Evolutionary conservation across 371 early-diverging fungal species (phyloP), one percentile per base, ranked within the genome.

Genomic region (Lichtheimia ramosa): DNA sequence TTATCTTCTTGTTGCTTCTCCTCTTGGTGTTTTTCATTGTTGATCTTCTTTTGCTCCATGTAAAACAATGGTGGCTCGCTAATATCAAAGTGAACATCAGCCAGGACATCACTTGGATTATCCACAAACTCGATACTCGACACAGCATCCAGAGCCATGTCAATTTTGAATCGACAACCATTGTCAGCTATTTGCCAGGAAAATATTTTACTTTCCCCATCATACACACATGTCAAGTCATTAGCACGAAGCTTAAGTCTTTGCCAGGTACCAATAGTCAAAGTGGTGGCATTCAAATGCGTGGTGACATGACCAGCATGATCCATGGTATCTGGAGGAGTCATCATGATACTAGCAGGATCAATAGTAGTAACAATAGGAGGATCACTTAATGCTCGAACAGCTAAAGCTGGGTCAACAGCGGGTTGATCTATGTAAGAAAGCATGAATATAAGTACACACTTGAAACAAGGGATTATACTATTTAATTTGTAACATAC

Each of bases 231-330:
- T 13, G 86, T 69, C 14, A 92, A 71, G 54, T 89, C 89, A 2
- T 84, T 78, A 51, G 68, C 60, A 24, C 71, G 74, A 42, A 84
- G 78, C 54, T 80, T 78, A 58, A 90, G 77, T 25, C 92, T 82
- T 48, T 90, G 88, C 92, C 92, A 92, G 7, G 86, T 85, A 28
- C 92, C 92, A 57, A 92, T 86, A 3, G 83, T 75, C 14, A 92
- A 65, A 5, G 89, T 87, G 21, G 88, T 85, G 2, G 78, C 84
- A 72, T 69, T 82, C 49, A 83, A 69, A 28, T 50, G 21, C 16
- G 18, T 53, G n/a, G 18, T 48, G 23, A 16, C 59, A 18, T 48
- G 28, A 8, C 6, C 43, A 14, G 40, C 23, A 40, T 34, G 25
- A 25, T 52, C 52, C 7, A 28, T 40, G 3, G 39, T 54, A 15